Evolutionary conservation across 1,284 basidiomycete genomes (phyloP).

Genomic region (Puccinia polysora): DNA sequence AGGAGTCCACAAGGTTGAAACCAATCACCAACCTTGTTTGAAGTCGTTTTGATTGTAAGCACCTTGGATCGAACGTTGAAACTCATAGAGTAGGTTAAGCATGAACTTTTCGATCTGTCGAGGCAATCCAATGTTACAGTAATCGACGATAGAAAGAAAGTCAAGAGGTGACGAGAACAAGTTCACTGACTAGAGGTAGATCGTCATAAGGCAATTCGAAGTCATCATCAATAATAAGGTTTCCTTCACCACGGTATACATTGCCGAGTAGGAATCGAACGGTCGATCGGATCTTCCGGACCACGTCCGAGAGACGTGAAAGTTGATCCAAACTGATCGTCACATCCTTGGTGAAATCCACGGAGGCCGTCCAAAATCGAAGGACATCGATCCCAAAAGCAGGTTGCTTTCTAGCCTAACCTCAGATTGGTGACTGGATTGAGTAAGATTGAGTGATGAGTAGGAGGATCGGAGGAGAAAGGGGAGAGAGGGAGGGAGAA

Average conservation of each 20-base stretch:
- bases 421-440: neutral
- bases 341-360: slow-evolving; percentile 84
- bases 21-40: slow-evolving; percentile 63
- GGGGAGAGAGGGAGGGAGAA: slow-evolving; percentile 46
- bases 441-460: neutral
- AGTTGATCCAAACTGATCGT: slow-evolving; percentile 76
- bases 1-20: slow-evolving; percentile 4
- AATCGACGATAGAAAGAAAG: neutral
- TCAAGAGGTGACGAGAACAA: neutral
- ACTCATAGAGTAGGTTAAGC: slow-evolving; percentile 71
- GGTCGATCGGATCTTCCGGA: slow-evolving; percentile 82
- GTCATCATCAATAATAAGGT: neutral
- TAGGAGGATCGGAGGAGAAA: neutral
- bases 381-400: slow-evolving; percentile 81
- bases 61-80: slow-evolving; percentile 65
- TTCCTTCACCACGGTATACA: slow-evolving; percentile 52
- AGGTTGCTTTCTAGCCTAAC: slow-evolving; percentile 61
- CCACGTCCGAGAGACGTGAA: slow-evolving; percentile 68
- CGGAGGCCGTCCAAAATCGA: slow-evolving; percentile 84
- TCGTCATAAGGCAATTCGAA: neutral
- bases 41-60: slow-evolving; percentile 76
- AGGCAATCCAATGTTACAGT: slow-evolving; percentile 55
- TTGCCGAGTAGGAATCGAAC: slow-evolving; percentile 86
- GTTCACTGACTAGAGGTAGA: slow-evolving; percentile 47
- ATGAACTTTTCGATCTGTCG: slow-evolving; percentile 73